Base-by-base conservation (phyloP, 805 yeast genomes). In the Candida gorgasii region DNA sequence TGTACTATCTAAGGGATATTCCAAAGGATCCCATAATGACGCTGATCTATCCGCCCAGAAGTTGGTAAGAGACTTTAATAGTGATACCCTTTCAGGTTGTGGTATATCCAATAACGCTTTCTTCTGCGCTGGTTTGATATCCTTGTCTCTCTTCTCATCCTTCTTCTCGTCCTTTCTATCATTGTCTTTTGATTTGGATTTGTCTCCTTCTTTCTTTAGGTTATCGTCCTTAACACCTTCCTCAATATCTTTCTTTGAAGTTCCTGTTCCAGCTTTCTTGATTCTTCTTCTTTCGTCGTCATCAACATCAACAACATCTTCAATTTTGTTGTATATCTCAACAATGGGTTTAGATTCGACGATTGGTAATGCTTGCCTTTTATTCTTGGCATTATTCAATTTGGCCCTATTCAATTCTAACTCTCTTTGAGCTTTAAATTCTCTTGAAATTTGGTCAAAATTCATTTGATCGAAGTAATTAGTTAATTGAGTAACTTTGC, bases 41-140 rank as follows among this genome's bases (percentile, higher is more conserved):
- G 97, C 93, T 1, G 98, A 87, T 54, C 99, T 71, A 63, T 93
- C 98, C 1, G 97, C 97, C 98, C 98, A 93, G 62, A 93, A 93
- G 53, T 83, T 88, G 0, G 95, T 79, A 43, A 95, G 68, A 0
- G 95, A 81, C 53, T 86, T 88, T 67, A 93, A 77, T 26, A 93
- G 62, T 0, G 97, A 84, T 16, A 82, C 78, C 50, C 80, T 79
- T 55, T 90, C 97, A 5, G 73, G 73, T 38, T 67, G 73, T 0
- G 72, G 68, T 27, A 68, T 36, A 37, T 47, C 42, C 11, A 36
- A 22, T 13, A 34, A 23, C 26, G 27, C 35, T 14, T 43, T 42
- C 36, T 33, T 42, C 17, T n/a, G n/a, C n/a, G n/a, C n/a, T 40
- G 39, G 35, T 28, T 29, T 39, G n/a, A n/a, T n/a, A 13, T 39